A percentile compares a stretch with the other conserved stretches of the same genome.
Conservation (phyloP, 2,329 filamentous ascomycete species). For the Fusarium chlamydosporum region DNA sequence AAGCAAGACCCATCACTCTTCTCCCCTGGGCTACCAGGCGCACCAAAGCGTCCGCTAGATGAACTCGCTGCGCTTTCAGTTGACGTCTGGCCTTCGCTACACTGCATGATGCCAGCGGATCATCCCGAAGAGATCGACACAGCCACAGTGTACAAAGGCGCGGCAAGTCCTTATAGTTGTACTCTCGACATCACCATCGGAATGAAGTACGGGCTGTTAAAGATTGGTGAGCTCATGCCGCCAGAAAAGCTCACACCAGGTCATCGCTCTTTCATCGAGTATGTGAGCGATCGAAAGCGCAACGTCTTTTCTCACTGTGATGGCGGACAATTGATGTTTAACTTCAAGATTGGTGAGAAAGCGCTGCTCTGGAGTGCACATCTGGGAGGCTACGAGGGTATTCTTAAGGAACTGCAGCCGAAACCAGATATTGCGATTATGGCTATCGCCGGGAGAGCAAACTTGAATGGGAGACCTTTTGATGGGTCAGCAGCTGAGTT, state of each 20-base stretch:
- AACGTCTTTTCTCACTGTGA: background rate
- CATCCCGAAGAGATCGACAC: slow-evolving; percentile 1
- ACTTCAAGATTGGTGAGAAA: background rate
- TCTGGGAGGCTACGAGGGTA: background rate
- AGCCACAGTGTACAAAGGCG: background rate
- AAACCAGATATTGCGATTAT: slow-evolving; percentile 4
- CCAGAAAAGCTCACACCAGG: background rate
- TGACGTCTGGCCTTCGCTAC: background rate
- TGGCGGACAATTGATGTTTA: slow-evolving; percentile 9
- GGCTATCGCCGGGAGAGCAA: background rate
- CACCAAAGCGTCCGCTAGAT: background rate
- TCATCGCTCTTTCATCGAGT: background rate
- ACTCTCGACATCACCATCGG: background rate
- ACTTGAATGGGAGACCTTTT: background rate
- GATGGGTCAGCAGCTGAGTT: slow-evolving; percentile 8
- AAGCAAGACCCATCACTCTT: background rate
- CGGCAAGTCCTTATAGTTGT: background rate
- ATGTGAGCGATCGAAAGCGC: background rate
- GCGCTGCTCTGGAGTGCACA: background rate
- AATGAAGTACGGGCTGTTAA: background rate
- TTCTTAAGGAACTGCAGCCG: background rate
- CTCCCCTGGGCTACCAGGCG: background rate
- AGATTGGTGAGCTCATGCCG: background rate
- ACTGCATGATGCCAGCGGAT: background rate
- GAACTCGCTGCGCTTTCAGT: background rate